Percentiles rank a stretch among this genome's conserved stretches.
These are phyloP conservation scores for Apiotrichum veenhuisii DNA, from an alignment of 1,284 basidiomycete species.

Conservation along the genomic window DNA sequence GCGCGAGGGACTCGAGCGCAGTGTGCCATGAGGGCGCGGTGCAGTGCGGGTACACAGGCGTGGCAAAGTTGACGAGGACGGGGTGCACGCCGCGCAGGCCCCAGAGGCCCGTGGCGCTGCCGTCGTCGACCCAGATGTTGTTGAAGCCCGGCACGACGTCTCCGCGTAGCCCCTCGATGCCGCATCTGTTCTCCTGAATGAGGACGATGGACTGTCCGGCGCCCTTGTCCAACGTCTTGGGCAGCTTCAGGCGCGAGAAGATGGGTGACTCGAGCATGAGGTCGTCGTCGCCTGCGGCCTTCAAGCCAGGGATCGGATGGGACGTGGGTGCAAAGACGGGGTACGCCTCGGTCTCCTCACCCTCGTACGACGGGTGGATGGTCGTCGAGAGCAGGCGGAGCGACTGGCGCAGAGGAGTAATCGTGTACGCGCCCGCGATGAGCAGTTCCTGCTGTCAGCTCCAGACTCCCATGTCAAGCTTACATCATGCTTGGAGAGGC, in stretches of 20 bases:
- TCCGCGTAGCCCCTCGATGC: conserved; percentile 38
- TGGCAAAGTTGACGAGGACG: conserved; percentile 48
- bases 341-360: conserved; percentile 40
- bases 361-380: conserved; percentile 52
- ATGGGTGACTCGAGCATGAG: conserved; percentile 9
- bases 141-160: conserved; percentile 45
- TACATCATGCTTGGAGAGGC: conserved; percentile 37
- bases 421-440: conserved; percentile 35
- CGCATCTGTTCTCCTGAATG: conserved; percentile 37
- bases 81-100: conserved; percentile 58
- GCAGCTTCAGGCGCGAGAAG: conserved; percentile 17
- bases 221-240: conserved; percentile 17
- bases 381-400: conserved; percentile 40
- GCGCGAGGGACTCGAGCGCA: conserved; percentile 50
- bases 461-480: conserved; percentile 4
- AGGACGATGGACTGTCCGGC: conserved; percentile 30
- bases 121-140: conserved; percentile 40
- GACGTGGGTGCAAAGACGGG: conserved; percentile 54
- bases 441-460: conserved; percentile 26
- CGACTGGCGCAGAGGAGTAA: conserved; percentile 36
- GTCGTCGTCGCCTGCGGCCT: conserved; percentile 18
- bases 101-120: conserved; percentile 36
- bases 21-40: conserved; percentile 60
- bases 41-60: conserved; percentile 51
- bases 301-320: conserved; percentile 55